Evolutionary conservation across 2,329 filamentous ascomycete species (phyloP).

Genomic region (Talaromyces atroroseus): DNA sequence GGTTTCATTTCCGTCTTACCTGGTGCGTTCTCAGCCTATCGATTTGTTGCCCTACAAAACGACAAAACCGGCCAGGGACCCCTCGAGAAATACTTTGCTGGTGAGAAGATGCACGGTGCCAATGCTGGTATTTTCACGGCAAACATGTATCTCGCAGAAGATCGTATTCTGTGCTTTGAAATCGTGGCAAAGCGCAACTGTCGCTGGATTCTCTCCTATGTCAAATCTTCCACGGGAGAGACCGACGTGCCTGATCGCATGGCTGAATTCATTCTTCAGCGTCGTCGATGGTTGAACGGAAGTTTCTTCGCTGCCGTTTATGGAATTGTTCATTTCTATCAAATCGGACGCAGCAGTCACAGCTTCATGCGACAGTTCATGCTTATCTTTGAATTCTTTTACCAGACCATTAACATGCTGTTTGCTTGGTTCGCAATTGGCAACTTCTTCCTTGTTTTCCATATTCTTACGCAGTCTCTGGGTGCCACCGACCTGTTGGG

Average conservation of each 20-base stretch:
- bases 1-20: slow-evolving; percentile 96
- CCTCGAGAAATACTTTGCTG: slow-evolving; percentile 92
- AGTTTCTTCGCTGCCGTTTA: slow-evolving; percentile 98
- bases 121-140: slow-evolving; percentile 95
- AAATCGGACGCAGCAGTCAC: slow-evolving; percentile 91
- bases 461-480: slow-evolving; percentile 85
- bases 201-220: slow-evolving; percentile 95
- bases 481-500: slow-evolving; percentile 65
- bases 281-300: slow-evolving; percentile 94
- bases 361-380: slow-evolving; percentile 79
- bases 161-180: slow-evolving; percentile 57
- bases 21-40: slow-evolving; percentile 96
- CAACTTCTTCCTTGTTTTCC: slow-evolving; percentile 99
- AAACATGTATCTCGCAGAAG: slow-evolving; percentile 58
- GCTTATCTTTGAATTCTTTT: slow-evolving; percentile 88
- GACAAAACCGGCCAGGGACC: slow-evolving; percentile 92
- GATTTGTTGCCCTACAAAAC: slow-evolving; percentile 90
- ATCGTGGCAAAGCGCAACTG: slow-evolving; percentile 96
- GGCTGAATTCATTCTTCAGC: slow-evolving; percentile 90
- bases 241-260: slow-evolving; percentile 94
- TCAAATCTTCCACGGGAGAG: slow-evolving; percentile 94
- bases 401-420: slow-evolving; percentile 92
- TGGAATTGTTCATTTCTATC: slow-evolving; percentile 88
- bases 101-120: slow-evolving; percentile 89
- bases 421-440: slow-evolving; percentile 98